A percentile compares a stretch with the other conserved stretches of the same genome.
These are phyloP conservation scores for Chalciporus pseudorubinellus DNA, from an alignment of 768 basidiomycete genomes.

Conservation along the genomic window DNA sequence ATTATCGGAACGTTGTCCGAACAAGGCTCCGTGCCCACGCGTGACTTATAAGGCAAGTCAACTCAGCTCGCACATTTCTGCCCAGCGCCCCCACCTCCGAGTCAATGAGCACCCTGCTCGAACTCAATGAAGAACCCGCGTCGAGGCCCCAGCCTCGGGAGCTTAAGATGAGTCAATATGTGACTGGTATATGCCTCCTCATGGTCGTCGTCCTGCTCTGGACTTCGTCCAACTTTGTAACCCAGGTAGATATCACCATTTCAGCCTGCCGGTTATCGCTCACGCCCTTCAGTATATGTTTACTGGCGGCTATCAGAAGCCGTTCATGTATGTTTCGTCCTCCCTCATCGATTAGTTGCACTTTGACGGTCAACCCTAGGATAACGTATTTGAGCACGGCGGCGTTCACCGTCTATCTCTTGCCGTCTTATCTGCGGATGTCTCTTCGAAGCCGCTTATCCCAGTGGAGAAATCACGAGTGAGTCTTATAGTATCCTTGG, in stretches of 20 bases:
- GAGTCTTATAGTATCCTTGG: neutral
- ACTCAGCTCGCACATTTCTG: neutral
- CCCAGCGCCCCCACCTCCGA: neutral
- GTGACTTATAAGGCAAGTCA: neutral
- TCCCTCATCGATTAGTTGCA: neutral
- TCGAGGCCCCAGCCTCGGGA: slow-evolving; percentile 9
- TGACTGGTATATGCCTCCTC: slow-evolving; percentile 65
- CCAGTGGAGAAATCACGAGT: slow-evolving; percentile 8
- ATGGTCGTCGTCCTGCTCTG: slow-evolving; percentile 80
- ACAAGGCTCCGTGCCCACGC: neutral
- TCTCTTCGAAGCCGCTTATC: slow-evolving; percentile 8
- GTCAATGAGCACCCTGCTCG: slow-evolving; percentile 18
- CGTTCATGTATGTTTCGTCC: slow-evolving; percentile 65
- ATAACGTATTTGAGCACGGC: slow-evolving; percentile 91
- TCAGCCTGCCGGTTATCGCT: neutral
- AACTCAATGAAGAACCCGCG: slow-evolving; percentile 11
- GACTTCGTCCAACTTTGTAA: slow-evolving; percentile 87
- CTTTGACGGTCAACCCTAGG: slow-evolving; percentile 35
- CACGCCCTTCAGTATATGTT: slow-evolving; percentile 43
- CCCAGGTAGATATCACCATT: slow-evolving; percentile 50
- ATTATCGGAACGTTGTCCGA: too few relatives aligned
- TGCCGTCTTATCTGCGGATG: slow-evolving; percentile 52
- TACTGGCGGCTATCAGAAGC: slow-evolving; percentile 78
- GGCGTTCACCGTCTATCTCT: slow-evolving; percentile 79
- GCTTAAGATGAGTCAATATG: slow-evolving; percentile 36